Evolutionary conservation across 306 rosid species (phyloP).

Genomic region (Castanea crenata): DNA sequence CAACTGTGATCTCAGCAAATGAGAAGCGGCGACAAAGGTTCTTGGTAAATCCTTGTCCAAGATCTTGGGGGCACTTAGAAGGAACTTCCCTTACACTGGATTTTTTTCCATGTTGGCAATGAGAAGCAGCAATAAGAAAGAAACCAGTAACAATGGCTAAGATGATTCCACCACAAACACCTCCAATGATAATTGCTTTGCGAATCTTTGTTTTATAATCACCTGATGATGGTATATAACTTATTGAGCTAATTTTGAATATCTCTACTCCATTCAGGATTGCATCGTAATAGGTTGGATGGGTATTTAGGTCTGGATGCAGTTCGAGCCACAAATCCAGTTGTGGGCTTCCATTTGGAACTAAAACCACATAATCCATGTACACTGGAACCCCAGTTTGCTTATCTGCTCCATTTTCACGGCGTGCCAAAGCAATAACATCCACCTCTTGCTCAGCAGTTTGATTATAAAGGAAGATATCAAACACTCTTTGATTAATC

Average conservation of each 20-base stretch:
- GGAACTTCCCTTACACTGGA: no score
- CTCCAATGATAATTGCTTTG: constrained; percentile 57
- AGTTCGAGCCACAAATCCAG: constrained; percentile 73
- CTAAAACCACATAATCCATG: constrained; percentile 59
- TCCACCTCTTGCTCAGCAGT: constrained; percentile 59
- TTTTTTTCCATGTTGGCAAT: no score
- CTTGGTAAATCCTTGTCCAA: background rate
- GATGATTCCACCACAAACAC: constrained; percentile 59
- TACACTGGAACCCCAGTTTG: constrained; percentile 46
- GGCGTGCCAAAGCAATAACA: constrained; percentile 40
- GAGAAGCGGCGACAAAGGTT: no score
- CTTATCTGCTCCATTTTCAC: no score
- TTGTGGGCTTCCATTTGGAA: constrained; percentile 59
- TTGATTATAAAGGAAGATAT: constrained; percentile 62
- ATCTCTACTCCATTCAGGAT: constrained; percentile 80
- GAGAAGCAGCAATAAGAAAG: constrained; percentile 35
- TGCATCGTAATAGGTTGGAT: constrained; percentile 45
- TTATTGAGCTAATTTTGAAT: no score
- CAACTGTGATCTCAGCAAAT: no score
- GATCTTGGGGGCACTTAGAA: constrained; percentile 13
- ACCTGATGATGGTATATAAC: background rate
- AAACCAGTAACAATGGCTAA: constrained; percentile 51
- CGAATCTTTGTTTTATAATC: constrained; percentile 45
- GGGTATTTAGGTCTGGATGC: constrained; percentile 38
- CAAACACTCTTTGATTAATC: constrained; percentile 62